Conservation (phyloP, 768 basidiomycete species). For the Nevesoporus exiguus region DNA sequence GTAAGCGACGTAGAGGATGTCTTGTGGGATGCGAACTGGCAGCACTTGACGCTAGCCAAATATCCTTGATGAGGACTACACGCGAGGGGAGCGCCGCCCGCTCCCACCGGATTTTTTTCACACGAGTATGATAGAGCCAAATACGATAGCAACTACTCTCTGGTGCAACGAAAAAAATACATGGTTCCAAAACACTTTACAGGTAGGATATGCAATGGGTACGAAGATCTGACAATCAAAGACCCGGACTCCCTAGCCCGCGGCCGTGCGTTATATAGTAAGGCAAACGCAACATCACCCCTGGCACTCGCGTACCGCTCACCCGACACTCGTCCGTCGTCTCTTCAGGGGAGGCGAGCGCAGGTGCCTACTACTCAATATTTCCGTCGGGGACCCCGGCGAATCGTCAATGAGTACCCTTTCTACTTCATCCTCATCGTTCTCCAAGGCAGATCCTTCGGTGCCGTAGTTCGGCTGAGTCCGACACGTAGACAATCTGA, state of each 20-base stretch:
- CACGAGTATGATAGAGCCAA: slow-evolving; percentile 16
- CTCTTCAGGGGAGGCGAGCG: slow-evolving; percentile 49
- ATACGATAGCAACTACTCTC: slow-evolving; percentile 6
- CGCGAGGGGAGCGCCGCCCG: slow-evolving; percentile 15
- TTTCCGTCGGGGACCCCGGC: slow-evolving; percentile 22
- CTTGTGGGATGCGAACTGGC: slow-evolving; percentile 15
- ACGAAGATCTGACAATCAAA: slow-evolving; percentile 7
- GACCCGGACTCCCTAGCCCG: slow-evolving; percentile 4
- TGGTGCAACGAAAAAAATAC: slow-evolving; percentile 22
- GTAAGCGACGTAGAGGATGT: not conserved
- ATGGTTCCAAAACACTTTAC: slow-evolving; percentile 33
- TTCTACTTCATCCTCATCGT: slow-evolving; percentile 36
- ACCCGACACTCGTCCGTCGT: slow-evolving; percentile 39
- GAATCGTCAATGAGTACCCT: slow-evolving; percentile 23
- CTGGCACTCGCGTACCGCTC: slow-evolving; percentile 10
- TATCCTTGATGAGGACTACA: slow-evolving; percentile 26
- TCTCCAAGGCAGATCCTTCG: slow-evolving; percentile 16
- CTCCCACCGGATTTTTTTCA: slow-evolving; percentile 20
- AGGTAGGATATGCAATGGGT: slow-evolving; percentile 27
- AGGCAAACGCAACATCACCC: slow-evolving; percentile 13
- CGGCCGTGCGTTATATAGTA: slow-evolving; percentile 11
- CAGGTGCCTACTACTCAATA: slow-evolving; percentile 14
- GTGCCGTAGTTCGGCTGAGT: slow-evolving; percentile 17
- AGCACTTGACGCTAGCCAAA: slow-evolving; percentile 27
- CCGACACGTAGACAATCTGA: slow-evolving; percentile 43